A percentile compares a stretch with the other conserved stretches of the same genome.
These are phyloP conservation scores for Cadophora sp. DNA, from an alignment of 2,329 filamentous ascomycete genomes.

Conservation along the genomic window DNA sequence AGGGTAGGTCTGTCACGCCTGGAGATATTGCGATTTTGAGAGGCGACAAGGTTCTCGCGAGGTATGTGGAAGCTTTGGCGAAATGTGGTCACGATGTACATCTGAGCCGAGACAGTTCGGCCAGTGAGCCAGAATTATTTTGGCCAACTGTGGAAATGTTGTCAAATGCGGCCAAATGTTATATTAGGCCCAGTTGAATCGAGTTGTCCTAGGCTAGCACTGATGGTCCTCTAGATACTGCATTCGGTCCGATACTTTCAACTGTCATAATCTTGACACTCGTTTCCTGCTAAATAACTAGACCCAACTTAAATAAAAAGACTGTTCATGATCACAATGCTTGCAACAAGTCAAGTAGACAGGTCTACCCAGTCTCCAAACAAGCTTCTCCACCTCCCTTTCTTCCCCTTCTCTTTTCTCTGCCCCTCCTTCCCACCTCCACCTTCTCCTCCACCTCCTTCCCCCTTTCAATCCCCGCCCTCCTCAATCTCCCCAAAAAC, in stretches of 20 bases:
- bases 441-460: conserved; percentile 15
- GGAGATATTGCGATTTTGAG: conserved; percentile 5
- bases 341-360: too few relatives aligned
- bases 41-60: background rate
- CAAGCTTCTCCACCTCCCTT: background rate
- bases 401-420: conserved; percentile 27
- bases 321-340: too few relatives aligned
- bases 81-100: background rate
- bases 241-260: too few relatives aligned
- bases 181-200: too few relatives aligned
- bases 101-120: background rate
- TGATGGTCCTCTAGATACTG: too few relatives aligned
- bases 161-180: background rate
- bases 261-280: too few relatives aligned
- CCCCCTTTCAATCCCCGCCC: conserved; percentile 28
- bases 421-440: conserved; percentile 7
- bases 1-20: conserved; percentile 4
- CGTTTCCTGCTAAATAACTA: too few relatives aligned
- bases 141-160: background rate
- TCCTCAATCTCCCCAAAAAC: conserved; percentile 34
- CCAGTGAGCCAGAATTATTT: background rate
- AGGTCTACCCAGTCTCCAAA: too few relatives aligned
- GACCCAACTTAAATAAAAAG: too few relatives aligned
- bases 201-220: too few relatives aligned
- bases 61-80: background rate